Percentiles rank a stretch among this genome's conserved stretches.
These are phyloP conservation scores for Hirschfeldia incana DNA, from an alignment of 345 rosid genomes.

Conservation along the genomic window DNA sequence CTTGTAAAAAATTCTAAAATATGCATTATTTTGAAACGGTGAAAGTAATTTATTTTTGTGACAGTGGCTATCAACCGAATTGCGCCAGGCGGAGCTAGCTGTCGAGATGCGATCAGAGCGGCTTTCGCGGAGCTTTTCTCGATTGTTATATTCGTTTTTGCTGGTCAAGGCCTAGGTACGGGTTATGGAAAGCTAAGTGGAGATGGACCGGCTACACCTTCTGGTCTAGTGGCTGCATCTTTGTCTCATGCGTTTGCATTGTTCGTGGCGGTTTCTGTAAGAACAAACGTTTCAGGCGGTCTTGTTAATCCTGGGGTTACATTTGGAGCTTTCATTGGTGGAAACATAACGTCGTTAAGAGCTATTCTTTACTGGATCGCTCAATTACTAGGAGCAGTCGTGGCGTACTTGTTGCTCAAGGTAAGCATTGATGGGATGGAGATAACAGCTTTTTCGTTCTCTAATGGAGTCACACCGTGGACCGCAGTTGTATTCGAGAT, in stretches of 20 bases:
- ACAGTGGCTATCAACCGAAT: slow-evolving; percentile 61
- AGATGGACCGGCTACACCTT: slow-evolving; percentile 54
- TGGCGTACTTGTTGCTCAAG: slow-evolving; percentile 78
- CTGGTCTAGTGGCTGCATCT: slow-evolving; percentile 67
- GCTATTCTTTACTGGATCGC: slow-evolving; percentile 78
- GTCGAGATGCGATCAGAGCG: slow-evolving; percentile 62
- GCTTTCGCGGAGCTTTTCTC: slow-evolving; percentile 72
- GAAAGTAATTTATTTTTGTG: background rate
- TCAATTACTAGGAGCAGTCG: slow-evolving; percentile 70
- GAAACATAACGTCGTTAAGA: slow-evolving; percentile 63
- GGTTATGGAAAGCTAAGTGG: slow-evolving; percentile 65
- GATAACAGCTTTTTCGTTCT: slow-evolving; percentile 64
- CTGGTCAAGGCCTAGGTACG: slow-evolving; percentile 91
- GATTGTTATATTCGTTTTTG: slow-evolving; percentile 75
- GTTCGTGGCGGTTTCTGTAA: slow-evolving; percentile 69
- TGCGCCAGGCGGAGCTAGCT: slow-evolving; percentile 60
- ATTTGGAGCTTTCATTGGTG: slow-evolving; percentile 79
- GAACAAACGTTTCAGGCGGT: slow-evolving; percentile 47
- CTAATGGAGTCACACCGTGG: slow-evolving; percentile 68
- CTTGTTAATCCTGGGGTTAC: slow-evolving; percentile 92
- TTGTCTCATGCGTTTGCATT: slow-evolving; percentile 74
- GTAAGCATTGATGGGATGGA: slow-evolving; percentile 67
- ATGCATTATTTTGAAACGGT: too few species aligned
- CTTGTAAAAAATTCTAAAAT: too few species aligned
- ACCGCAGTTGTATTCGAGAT: slow-evolving; percentile 83